These are phyloP conservation scores for Dorcoceras hygrometricum DNA, from an alignment of 257 asterid genomes.

Conservation along the genomic window DNA sequence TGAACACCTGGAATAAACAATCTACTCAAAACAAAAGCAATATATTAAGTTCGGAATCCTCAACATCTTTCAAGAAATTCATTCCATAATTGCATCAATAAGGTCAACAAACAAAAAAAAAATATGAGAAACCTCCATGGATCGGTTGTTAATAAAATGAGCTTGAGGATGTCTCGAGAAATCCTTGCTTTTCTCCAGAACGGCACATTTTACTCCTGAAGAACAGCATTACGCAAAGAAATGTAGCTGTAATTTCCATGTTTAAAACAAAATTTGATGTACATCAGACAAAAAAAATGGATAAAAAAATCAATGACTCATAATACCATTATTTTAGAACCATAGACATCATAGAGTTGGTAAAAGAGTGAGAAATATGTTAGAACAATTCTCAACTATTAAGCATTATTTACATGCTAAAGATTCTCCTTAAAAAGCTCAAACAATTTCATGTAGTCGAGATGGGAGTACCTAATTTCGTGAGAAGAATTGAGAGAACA, in stretches of 20 bases:
- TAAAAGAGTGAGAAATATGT: neutral
- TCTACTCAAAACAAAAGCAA: conserved; percentile 36
- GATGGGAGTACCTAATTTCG: conserved; percentile 56
- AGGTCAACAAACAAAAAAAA: conserved; percentile 17
- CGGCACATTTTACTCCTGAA: conserved; percentile 71
- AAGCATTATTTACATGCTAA: neutral
- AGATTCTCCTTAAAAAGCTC: neutral
- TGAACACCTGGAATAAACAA: conserved; percentile 59
- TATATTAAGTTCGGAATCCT: conserved; percentile 6
- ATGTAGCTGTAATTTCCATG: conserved; percentile 1
- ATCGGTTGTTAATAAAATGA: conserved; percentile 85
- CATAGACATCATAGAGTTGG: neutral
- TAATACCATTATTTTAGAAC: neutral
- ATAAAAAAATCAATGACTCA: neutral
- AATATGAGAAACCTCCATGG: conserved; percentile 74
- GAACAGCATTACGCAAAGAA: conserved; percentile 18
- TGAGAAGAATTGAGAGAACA: conserved; percentile 71
- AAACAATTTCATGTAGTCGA: neutral
- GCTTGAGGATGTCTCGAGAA: conserved; percentile 93
- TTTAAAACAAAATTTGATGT: conserved; percentile 7
- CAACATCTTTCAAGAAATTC: conserved; percentile 13
- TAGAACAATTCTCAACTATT: too few relatives aligned
- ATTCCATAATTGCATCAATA: neutral
- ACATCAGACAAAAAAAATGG: neutral
- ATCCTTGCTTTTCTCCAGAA: conserved; percentile 67